Evolutionary conservation across 352 stramenopile genomes (phyloP), one percentile per base, ranked within the genome.

Genomic region (Phytophthora rubi): DNA sequence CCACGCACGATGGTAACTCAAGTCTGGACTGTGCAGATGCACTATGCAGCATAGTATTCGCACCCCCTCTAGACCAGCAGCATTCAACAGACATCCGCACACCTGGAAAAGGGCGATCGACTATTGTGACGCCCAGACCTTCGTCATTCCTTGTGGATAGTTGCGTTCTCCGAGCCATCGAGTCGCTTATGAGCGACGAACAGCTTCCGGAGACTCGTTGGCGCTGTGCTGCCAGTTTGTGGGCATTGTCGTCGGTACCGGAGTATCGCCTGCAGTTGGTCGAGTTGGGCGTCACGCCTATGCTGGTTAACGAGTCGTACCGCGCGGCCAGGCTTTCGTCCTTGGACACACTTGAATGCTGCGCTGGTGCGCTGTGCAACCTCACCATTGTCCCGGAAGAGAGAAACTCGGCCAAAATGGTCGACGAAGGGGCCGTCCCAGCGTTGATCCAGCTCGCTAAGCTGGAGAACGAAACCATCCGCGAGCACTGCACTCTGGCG

Each of bases 401-500:
- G 23, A 62, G 30, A 0, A 91, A 83, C 44, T 81, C 87, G 0
- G 60, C 70, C 0, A 80, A 61, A 23, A 94, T 94, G 87, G 81
- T 94, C 16, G 60, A 79, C 2, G 78, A 92, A 52, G 82, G 73
- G 9, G 84, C 82, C 2, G 83, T 93, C 18, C 80, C 81, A 35
- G 87, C 87, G 10, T 64, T 94, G 2, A 86, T 45, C 37, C 12
- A 45, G 37, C 16, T 45, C 37, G 37, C 37, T 13, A 15, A 45
- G 37, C 37, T 45, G 12, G 87, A 89, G 16, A 84, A 85, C 35
- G 76, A 89, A 21, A 76, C 81, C 0, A 82, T 92, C 10, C 84
- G 83, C 2, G 85, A 93, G 37, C 72, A 85, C 52, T 95, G 87
- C 33, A 92, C 87, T 16, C 64, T 89, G 7, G 85, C 87, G 13